These are phyloP conservation scores for Penicillium roqueforti DNA, from an alignment of 495 filamentous ascomycete genomes.

Conservation along the genomic window DNA sequence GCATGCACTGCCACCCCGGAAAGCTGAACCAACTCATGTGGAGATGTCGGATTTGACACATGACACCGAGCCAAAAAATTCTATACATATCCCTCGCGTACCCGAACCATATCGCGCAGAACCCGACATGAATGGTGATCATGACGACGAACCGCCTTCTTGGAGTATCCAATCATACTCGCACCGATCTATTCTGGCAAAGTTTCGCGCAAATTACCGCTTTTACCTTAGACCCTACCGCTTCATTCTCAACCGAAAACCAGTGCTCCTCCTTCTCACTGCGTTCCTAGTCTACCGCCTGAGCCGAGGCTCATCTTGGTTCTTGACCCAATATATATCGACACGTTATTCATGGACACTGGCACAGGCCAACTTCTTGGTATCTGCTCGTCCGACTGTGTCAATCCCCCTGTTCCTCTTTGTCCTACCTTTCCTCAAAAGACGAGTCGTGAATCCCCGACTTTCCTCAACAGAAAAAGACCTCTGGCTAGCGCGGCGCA, in stretches of 20 bases:
- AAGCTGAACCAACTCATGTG: constrained; percentile 15
- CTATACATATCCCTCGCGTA: constrained; percentile 13
- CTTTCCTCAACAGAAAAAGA: constrained; percentile 43
- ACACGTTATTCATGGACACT: constrained; percentile 53
- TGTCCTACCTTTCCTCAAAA: constrained; percentile 41
- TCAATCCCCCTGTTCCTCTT: constrained; percentile 50
- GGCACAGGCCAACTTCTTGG: constrained; percentile 51
- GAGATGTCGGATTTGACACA: constrained; percentile 35
- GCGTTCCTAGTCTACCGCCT: constrained; percentile 52
- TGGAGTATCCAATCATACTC: constrained; percentile 23
- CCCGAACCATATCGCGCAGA: constrained; percentile 15
- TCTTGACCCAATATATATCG: constrained; percentile 56
- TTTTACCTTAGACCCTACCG: constrained; percentile 35
- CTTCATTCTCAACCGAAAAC: constrained; percentile 44
- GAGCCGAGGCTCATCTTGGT: constrained; percentile 46
- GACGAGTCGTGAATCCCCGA: constrained; percentile 11
- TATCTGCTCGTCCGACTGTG: constrained; percentile 47
- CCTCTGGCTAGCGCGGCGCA: constrained; percentile 47
- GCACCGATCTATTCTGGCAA: constrained; percentile 17
- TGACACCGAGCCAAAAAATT: constrained; percentile 12
- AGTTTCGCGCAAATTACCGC: constrained; percentile 13
- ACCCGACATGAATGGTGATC: constrained; percentile 16
- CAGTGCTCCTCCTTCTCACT: constrained; percentile 43
- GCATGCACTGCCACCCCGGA: constrained; percentile 21
- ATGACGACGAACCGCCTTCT: constrained; percentile 12